Evolutionary conservation across 2,329 filamentous ascomycete genomes (phyloP).

Genomic region (Monosporascus sp.): DNA sequence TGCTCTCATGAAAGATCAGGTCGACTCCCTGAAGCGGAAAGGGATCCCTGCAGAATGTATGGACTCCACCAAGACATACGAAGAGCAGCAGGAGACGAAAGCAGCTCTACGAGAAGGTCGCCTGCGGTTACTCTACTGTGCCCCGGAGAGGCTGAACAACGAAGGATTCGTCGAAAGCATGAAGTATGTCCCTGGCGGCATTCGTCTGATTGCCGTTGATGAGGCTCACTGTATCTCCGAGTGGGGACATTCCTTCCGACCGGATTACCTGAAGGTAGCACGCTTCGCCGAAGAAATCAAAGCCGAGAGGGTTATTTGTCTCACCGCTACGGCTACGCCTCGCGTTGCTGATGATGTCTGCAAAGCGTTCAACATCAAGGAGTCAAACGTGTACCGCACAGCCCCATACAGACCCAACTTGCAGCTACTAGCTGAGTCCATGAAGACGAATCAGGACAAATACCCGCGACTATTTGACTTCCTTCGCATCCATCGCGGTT

Average conservation of each 20-base stretch:
- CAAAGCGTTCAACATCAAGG: slow-evolving; percentile 43
- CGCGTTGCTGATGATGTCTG: slow-evolving; percentile 51
- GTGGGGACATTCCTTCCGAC: slow-evolving; percentile 27
- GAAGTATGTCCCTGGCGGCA: slow-evolving; percentile 46
- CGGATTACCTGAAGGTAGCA: slow-evolving; percentile 34
- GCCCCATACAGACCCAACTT: slow-evolving; percentile 55
- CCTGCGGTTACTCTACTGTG: slow-evolving; percentile 51
- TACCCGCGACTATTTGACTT: slow-evolving; percentile 41
- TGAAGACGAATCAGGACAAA: slow-evolving; percentile 37
- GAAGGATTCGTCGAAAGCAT: slow-evolving; percentile 53
- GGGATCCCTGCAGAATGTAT: slow-evolving; percentile 48
- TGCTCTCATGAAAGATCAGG: slow-evolving; percentile 57
- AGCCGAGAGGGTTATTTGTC: slow-evolving; percentile 53
- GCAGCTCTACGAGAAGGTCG: slow-evolving; percentile 36
- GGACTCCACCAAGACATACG: slow-evolving; percentile 49
- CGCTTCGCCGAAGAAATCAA: slow-evolving; percentile 50
- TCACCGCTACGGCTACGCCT: slow-evolving; percentile 55
- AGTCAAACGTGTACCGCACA: slow-evolving; percentile 49
- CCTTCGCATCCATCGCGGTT: slow-evolving; percentile 43
- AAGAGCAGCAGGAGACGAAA: slow-evolving; percentile 35
- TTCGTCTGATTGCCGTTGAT: slow-evolving; percentile 52
- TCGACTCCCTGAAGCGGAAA: slow-evolving; percentile 44
- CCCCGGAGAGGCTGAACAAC: slow-evolving; percentile 56
- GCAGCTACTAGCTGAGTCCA: slow-evolving; percentile 43
- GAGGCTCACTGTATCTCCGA: slow-evolving; percentile 56